phyloP scores from a whole-genome alignment of 2,329 filamentous ascomycete species.

The Alternaria arborescens region DNA sequence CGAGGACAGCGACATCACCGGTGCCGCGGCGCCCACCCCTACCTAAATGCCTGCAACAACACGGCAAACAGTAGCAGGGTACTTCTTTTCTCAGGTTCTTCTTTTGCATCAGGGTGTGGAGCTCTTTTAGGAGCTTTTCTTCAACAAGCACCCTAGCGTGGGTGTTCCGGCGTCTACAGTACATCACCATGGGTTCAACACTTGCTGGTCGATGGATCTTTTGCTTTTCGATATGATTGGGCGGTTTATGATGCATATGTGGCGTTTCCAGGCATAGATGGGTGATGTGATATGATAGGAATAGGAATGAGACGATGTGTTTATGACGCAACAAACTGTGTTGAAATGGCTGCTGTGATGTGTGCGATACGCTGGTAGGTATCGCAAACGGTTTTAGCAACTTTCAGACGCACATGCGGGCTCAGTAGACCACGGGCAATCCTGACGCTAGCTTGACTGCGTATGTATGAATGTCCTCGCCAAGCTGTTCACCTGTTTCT shows the following conservation, averaged over 20 bases:
- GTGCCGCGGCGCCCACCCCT: constrained; percentile 43
- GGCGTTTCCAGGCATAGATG: background rate
- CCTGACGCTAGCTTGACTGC: background rate
- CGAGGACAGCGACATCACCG: constrained; percentile 42
- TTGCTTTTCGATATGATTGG: background rate
- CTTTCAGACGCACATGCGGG: no score
- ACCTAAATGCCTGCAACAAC: constrained; percentile 26
- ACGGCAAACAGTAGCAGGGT: background rate
- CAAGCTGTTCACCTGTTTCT: background rate
- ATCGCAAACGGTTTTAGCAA: no score
- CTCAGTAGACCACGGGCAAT: background rate
- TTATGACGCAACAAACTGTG: background rate
- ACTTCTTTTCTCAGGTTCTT: background rate
- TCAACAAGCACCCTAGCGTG: constrained; percentile 3
- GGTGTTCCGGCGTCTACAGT: constrained; percentile 4
- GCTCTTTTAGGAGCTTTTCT: background rate
- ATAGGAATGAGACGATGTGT: background rate
- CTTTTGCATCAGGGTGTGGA: constrained; percentile 1
- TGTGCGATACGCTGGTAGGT: background rate
- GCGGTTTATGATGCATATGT: background rate
- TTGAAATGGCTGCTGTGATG: background rate
- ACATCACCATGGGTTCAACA: constrained; percentile 5
- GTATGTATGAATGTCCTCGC: background rate
- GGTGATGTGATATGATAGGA: background rate
- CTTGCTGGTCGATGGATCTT: background rate